Base-by-base conservation (phyloP, 345 rosid genomes). In the Hypericum perforatum region DNA sequence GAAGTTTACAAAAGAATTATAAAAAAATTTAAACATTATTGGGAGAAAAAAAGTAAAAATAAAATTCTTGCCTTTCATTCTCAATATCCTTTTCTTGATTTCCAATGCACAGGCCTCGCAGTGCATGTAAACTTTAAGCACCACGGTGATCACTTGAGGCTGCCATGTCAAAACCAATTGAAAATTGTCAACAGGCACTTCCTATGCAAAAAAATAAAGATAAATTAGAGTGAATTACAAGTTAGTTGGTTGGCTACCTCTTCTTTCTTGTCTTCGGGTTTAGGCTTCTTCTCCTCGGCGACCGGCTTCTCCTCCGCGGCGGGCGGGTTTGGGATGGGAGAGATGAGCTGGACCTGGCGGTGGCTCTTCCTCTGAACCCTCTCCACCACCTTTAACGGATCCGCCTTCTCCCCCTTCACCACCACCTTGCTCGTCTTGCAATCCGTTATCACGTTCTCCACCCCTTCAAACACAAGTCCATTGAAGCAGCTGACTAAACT, bases 351-450 rank as follows among this genome's bases (percentile, higher is more conserved):
- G 9, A 87, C 98, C 62, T 81, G 81, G 55, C 86, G 65, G 50
- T 77, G 88, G 49, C 94, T 87, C 78, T 91, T 91, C 70, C 73
- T 81, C 51, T 85, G 92, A 43, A 91, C 59, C 64, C 95, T 87
- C 29, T 61, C 86, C 57, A 82, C 62, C 37, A 91, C 96, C 75
- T 85, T 82, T 59, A 81, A 41, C 10, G 98, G 95, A 78, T 91
- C 94, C 15, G 98, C 96, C 53, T 76, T 87, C 45, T 81, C 95
- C 56, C 98, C 98, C 73, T 81, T 91, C 64, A 91, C 96, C 51
- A 91, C 84, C 69, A 91, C 96, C 76, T 76, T 82, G 59, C 78
- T 64, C 15, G 67, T 71, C 72, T 74, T 85, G 73, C 88, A 82
- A 66, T 91, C 95, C 0, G 98, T 85, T 9, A 54, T 75, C 63